Evolutionary conservation across 768 basidiomycete genomes (phyloP), one percentile per base, ranked within the genome.

Genomic region (Pisolithus albus): DNA sequence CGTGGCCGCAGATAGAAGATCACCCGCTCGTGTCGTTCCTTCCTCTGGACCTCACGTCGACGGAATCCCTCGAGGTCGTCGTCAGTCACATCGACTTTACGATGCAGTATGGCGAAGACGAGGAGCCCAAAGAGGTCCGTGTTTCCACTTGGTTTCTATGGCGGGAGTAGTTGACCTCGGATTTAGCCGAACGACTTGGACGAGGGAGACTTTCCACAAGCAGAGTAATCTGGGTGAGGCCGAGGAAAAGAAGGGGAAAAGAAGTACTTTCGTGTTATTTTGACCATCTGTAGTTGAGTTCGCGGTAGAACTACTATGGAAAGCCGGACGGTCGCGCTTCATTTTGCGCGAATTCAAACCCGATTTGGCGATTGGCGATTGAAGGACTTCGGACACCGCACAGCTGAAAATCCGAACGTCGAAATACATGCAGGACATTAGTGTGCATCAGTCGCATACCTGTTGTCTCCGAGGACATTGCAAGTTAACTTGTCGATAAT

Each of bases 61-160:
- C 92, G 46, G 92, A 96, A 60, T 94, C 92, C 1, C 76, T 99
- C 48, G 89, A 91, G 62, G 84, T 81, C 2, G 84, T 97, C 9
- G 76, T 99, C 53, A 93, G 92, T 65, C 93, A 99, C 66, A 88
- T 99, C 49, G 96, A 99, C 72, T 95, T 92, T 61, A 88, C 92
- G 52, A 93, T 99, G 84, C 96, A 99, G 65, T 99, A 96, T 61
- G 95, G 95, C 32, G 95, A 98, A 72, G 92, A 94, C 53, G 95
- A 99, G 65, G 95, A 99, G 64, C 94, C 95, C 15, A 92, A 87
- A 75, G 91, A 91, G 82, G 89, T 88, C 61, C 52, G 75, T 55
- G 4, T 41, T 7, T 9, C 30, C 1, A n/a, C 26, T 19, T 28
- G 62, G 55, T 44, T 49, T 51, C 60, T 38, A 34, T 36, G 23